phyloP scores from a whole-genome alignment of 2,329 filamentous ascomycete species.

The Corinectria fuckeliana region DNA sequence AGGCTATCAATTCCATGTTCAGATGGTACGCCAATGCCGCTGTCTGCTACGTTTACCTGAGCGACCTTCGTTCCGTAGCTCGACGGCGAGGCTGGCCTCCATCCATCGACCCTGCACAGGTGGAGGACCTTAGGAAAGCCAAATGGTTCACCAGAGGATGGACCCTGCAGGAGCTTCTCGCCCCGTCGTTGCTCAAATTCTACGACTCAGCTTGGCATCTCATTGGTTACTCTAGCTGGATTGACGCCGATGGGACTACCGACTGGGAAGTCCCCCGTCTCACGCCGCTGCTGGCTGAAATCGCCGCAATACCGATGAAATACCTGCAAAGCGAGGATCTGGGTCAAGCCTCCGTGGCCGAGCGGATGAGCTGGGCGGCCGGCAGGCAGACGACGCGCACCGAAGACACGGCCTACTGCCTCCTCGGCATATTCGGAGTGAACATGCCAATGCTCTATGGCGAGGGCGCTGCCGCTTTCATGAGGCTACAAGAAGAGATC shows the following conservation, averaged over 20 bases:
- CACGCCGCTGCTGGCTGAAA: neutral
- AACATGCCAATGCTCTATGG: neutral
- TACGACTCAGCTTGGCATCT: neutral
- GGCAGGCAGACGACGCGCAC: neutral
- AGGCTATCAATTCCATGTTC: constrained; percentile 3
- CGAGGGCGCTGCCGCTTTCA: neutral
- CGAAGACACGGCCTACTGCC: neutral
- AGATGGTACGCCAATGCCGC: neutral
- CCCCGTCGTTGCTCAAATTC: neutral
- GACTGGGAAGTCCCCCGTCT: neutral
- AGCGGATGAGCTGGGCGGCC: neutral
- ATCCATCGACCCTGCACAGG: neutral
- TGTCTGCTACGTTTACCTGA: neutral
- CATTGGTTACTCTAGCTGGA: neutral
- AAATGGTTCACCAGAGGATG: neutral
- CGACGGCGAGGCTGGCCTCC: neutral
- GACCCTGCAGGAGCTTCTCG: neutral
- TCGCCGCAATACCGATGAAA: neutral
- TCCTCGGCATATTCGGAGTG: neutral
- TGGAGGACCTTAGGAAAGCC: neutral
- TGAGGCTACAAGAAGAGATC: neutral
- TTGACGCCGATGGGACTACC: neutral
- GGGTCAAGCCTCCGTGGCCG: neutral
- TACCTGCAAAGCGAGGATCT: neutral
- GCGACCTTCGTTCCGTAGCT: neutral